Conservation (phyloP, 208 protist genomes). For the Leishmania major region DNA sequence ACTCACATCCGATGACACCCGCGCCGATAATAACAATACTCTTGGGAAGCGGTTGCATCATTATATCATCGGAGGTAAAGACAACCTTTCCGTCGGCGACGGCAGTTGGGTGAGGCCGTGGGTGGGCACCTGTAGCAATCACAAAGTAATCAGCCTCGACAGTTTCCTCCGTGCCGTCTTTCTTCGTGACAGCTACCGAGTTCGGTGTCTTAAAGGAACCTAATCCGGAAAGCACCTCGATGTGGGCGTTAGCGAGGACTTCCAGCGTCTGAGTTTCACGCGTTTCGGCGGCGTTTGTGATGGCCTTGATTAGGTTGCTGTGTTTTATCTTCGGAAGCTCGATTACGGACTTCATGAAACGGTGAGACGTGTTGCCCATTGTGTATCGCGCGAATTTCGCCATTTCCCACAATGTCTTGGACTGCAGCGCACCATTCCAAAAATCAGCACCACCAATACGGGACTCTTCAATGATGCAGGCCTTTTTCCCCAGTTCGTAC, state of each 20-base stretch:
- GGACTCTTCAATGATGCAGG: conserved; percentile 78
- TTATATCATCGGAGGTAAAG: conserved; percentile 91
- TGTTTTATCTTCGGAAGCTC: conserved; percentile 62
- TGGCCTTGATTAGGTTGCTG: conserved; percentile 61
- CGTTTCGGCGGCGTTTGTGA: conserved; percentile 59
- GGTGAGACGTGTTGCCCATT: conserved; percentile 44
- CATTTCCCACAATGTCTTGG: conserved; percentile 93
- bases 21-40: conserved; percentile 92
- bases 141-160: conserved; percentile 89
- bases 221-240: conserved; percentile 54
- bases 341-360: conserved; percentile 56
- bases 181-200: conserved; percentile 41
- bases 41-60: conserved; percentile 82
- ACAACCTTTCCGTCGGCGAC: conserved; percentile 80
- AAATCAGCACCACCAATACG: conserved; percentile 88
- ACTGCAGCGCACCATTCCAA: conserved; percentile 91
- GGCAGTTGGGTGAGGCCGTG: conserved; percentile 73
- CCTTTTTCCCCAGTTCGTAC: conserved; percentile 74
- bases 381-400: conserved; percentile 76
- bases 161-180: conserved; percentile 39
- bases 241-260: conserved; percentile 50
- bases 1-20: conserved; percentile 93
- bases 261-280: conserved; percentile 75
- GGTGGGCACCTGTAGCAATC: conserved; percentile 81
- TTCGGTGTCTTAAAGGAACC: conserved; percentile 64